Evolutionary conservation across 2,329 filamentous ascomycete species (phyloP).

Genomic region (Bipolaris bicolor): DNA sequence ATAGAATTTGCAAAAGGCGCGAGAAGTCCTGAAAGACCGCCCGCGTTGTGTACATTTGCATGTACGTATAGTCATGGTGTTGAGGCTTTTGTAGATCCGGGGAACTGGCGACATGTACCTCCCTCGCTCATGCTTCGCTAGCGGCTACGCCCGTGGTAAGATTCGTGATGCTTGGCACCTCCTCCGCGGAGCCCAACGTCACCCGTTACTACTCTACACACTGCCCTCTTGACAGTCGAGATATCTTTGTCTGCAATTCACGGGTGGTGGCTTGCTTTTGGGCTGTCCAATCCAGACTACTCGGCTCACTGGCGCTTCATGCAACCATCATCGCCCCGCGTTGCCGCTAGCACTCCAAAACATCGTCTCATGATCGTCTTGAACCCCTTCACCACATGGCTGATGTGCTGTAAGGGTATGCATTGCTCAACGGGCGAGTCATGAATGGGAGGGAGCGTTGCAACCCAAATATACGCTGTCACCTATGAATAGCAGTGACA

Average conservation of each 20-base stretch:
- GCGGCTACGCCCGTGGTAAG: slow-evolving; percentile 15
- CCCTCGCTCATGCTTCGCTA: slow-evolving; percentile 10
- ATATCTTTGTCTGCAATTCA: not conserved
- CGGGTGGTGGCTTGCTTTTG: not conserved
- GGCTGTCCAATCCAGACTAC: too few species aligned
- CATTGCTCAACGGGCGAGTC: not conserved
- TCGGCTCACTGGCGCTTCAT: not conserved
- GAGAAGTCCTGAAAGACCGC: not conserved
- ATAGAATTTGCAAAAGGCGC: slow-evolving; percentile 1
- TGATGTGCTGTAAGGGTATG: slow-evolving; percentile 1
- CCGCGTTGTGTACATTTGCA: not conserved
- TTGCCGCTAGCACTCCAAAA: not conserved
- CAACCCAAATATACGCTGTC: not conserved
- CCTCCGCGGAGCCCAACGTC: slow-evolving; percentile 16
- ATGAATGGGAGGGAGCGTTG: not conserved
- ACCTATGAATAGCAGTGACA: not conserved
- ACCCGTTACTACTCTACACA: slow-evolving; percentile 3
- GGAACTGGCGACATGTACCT: slow-evolving; percentile 10
- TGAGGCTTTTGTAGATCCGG: slow-evolving; percentile 17
- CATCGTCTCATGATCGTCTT: not conserved
- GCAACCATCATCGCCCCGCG: not conserved
- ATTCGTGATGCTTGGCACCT: slow-evolving; percentile 16
- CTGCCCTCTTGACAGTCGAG: not conserved
- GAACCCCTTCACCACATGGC: not conserved
- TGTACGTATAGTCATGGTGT: slow-evolving; percentile 6